Conservation (phyloP, 2,329 filamentous ascomycete species). For the Ophiosphaerella narmari region DNA sequence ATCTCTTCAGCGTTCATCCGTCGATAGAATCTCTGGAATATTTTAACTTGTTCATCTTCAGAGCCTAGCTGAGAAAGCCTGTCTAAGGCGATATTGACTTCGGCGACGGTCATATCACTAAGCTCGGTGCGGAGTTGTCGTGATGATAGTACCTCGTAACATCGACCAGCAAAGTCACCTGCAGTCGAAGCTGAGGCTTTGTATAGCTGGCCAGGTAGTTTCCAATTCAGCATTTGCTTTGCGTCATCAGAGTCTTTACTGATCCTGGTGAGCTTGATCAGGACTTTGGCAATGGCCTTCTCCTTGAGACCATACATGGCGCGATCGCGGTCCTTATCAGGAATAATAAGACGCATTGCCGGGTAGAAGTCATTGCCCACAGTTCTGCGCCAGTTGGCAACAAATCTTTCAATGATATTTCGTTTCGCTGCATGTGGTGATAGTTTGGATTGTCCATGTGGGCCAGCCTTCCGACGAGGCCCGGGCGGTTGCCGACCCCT, state of each 20-base stretch:
- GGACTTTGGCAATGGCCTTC: constrained; percentile 81
- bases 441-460: constrained; percentile 61
- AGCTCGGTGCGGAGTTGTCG: constrained; percentile 74
- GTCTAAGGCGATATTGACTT: constrained; percentile 88
- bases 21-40: constrained; percentile 83
- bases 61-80: constrained; percentile 73
- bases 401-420: constrained; percentile 83
- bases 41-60: constrained; percentile 81
- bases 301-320: constrained; percentile 95
- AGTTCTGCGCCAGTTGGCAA: constrained; percentile 81
- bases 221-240: constrained; percentile 87
- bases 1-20: constrained; percentile 93
- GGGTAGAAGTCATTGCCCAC: constrained; percentile 94
- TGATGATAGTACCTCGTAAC: constrained; percentile 84
- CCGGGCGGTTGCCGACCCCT: constrained; percentile 60
- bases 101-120: constrained; percentile 81
- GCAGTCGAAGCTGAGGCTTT: constrained; percentile 60
- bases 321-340: constrained; percentile 89
- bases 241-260: constrained; percentile 89
- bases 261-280: constrained; percentile 93
- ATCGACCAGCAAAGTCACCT: constrained; percentile 90
- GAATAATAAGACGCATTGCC: constrained; percentile 86
- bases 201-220: constrained; percentile 70
- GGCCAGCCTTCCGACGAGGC: constrained; percentile 63
- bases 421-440: constrained; percentile 78